Percentiles rank a stretch among this genome's conserved stretches.
phyloP scores from a whole-genome alignment of 805 yeast genomes.

The Candida glaebosa region DNA sequence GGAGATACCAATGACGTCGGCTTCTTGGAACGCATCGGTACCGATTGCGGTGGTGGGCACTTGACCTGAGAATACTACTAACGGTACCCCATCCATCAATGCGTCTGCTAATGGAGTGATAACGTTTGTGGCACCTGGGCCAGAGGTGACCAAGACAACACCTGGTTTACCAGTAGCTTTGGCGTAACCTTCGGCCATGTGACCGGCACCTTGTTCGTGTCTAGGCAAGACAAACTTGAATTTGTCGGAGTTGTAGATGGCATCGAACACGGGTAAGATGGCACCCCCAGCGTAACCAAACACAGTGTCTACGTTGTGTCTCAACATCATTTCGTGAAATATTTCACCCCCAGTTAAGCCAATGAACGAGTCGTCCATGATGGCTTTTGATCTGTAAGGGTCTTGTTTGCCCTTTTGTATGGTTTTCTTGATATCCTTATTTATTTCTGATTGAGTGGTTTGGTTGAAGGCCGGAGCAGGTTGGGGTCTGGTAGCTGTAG shows the following conservation, averaged over 20 bases:
- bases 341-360: slow-evolving; percentile 98
- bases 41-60: slow-evolving; percentile 95
- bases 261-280: slow-evolving; percentile 95
- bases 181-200: slow-evolving; percentile 99
- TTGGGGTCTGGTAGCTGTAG: slow-evolving; percentile 30
- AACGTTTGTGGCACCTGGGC: slow-evolving; percentile 98
- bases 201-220: slow-evolving; percentile 99
- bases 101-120: slow-evolving; percentile 99
- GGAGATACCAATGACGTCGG: slow-evolving; percentile 95
- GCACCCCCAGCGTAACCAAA: slow-evolving; percentile 99
- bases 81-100: slow-evolving; percentile 92
- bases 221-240: slow-evolving; percentile 91
- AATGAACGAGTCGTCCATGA: slow-evolving; percentile 81
- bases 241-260: slow-evolving; percentile 85
- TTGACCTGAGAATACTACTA: slow-evolving; percentile 96
- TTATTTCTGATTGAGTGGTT: slow-evolving; percentile 15
- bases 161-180: slow-evolving; percentile 95
- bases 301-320: slow-evolving; percentile 92
- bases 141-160: slow-evolving; percentile 96
- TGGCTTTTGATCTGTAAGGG: slow-evolving; percentile 11
- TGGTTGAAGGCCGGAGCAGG: slow-evolving; percentile 54
- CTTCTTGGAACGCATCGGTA: slow-evolving; percentile 99
- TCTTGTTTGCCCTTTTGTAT: slow-evolving; percentile 1
- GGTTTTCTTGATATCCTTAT: slow-evolving; percentile 1
- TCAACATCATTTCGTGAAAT: slow-evolving; percentile 97